These are phyloP conservation scores for Epichloe amarillans DNA, from an alignment of 2,329 filamentous ascomycete species.

Conservation along the genomic window DNA sequence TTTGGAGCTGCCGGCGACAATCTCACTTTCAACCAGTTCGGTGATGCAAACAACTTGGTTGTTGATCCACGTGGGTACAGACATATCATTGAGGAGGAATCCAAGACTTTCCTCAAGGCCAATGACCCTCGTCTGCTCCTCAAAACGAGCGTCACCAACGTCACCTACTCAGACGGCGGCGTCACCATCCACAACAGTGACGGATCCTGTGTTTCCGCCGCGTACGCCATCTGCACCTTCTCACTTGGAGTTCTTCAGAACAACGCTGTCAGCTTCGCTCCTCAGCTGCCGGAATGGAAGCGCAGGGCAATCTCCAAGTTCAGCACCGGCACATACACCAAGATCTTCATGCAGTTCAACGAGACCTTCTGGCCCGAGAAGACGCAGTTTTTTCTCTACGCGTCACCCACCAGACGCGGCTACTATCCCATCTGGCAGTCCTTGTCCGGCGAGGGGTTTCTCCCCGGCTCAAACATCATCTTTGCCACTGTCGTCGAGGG, in stretches of 20 bases:
- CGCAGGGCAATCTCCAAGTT: slow-evolving; percentile 48
- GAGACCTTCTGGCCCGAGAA: slow-evolving; percentile 47
- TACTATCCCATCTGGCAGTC: slow-evolving; percentile 48
- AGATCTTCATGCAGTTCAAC: slow-evolving; percentile 58
- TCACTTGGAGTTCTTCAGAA: slow-evolving; percentile 55
- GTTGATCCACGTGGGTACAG: slow-evolving; percentile 49
- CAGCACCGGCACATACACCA: slow-evolving; percentile 59
- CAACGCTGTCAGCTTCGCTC: slow-evolving; percentile 42
- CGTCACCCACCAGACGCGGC: slow-evolving; percentile 26
- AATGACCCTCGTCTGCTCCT: slow-evolving; percentile 45
- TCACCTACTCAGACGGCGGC: slow-evolving; percentile 37
- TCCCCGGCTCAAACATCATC: slow-evolving; percentile 48
- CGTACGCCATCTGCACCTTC: slow-evolving; percentile 54
- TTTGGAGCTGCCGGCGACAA: slow-evolving; percentile 45
- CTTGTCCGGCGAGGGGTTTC: slow-evolving; percentile 41
- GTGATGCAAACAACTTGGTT: slow-evolving; percentile 48
- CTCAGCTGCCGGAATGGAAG: slow-evolving; percentile 51
- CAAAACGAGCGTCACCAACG: slow-evolving; percentile 40
- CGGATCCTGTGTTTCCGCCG: slow-evolving; percentile 42
- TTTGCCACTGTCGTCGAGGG: slow-evolving; percentile 49
- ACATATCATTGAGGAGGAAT: slow-evolving; percentile 41
- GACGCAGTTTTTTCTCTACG: slow-evolving; percentile 33
- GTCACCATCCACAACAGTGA: slow-evolving; percentile 40
- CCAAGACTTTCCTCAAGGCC: slow-evolving; percentile 38
- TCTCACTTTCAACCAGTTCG: slow-evolving; percentile 47